A percentile compares a stretch with the other conserved stretches of the same genome.
Evolutionary conservation across 2,329 filamentous ascomycete genomes (phyloP).

Genomic region (Colletotrichum gloeosporioides): DNA sequence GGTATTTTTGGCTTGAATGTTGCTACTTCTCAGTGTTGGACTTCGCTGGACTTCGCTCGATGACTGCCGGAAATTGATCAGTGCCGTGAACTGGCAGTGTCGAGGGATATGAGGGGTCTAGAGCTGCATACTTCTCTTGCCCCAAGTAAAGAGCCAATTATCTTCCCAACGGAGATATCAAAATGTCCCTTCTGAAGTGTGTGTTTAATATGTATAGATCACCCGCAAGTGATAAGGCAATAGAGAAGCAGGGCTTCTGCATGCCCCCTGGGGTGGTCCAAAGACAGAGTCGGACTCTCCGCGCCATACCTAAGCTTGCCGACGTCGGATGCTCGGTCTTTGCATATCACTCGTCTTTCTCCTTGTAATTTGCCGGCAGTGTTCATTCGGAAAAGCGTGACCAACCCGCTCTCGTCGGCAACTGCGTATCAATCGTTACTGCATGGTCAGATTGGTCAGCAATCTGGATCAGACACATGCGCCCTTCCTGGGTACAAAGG

Average conservation of each 20-base stretch:
- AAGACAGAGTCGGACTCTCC: neutral
- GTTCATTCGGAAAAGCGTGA: neutral
- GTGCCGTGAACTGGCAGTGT: neutral
- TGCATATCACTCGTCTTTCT: neutral
- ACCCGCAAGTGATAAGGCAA: neutral
- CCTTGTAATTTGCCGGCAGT: neutral
- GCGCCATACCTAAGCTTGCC: neutral
- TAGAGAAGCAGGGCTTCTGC: neutral
- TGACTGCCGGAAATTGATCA: neutral
- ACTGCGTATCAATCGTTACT: accelerated
- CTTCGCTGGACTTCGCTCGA: neutral
- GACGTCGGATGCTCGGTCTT: neutral
- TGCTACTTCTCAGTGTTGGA: neutral
- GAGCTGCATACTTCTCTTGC: neutral
- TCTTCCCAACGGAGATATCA: neutral
- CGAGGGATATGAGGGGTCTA: accelerated
- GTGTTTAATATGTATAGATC: neutral
- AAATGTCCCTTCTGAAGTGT: accelerated
- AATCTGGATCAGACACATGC: neutral
- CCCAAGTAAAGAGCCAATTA: neutral
- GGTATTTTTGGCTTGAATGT: accelerated
- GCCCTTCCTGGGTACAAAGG: neutral
- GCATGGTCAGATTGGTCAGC: neutral
- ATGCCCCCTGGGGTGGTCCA: neutral
- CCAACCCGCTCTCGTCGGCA: neutral